Percentiles rank a stretch among this genome's conserved stretches.
These are phyloP conservation scores for Erysimum pusillum DNA, from an alignment of 441 rosid species.

Conservation along the genomic window DNA sequence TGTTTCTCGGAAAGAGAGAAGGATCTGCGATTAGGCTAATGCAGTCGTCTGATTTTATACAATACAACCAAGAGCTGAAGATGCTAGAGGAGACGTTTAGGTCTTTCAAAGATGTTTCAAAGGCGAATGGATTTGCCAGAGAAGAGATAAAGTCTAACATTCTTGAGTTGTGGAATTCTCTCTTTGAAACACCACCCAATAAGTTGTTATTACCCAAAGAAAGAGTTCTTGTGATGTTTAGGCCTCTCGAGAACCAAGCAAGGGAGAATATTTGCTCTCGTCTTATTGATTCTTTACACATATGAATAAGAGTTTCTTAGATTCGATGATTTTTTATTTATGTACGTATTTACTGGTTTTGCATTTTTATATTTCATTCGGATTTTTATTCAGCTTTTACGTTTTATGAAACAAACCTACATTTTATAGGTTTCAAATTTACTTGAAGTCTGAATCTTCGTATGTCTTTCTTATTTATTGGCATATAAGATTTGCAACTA, in stretches of 20 bases:
- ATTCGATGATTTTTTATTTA: too few species aligned
- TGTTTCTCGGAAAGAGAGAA: not conserved
- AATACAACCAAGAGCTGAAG: not conserved
- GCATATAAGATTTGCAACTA: too few species aligned
- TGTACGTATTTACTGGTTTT: too few species aligned
- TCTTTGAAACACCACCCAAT: not conserved
- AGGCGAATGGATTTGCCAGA: not conserved
- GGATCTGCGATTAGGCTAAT: not conserved
- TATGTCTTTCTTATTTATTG: too few species aligned
- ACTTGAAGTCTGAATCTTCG: too few species aligned
- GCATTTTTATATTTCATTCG: too few species aligned
- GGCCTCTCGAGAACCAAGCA: not conserved
- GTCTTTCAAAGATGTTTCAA: not conserved
- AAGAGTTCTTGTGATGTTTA: not conserved
- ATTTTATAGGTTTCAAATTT: too few species aligned
- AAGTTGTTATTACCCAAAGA: not conserved
- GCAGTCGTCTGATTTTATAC: not conserved
- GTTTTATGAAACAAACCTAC: too few species aligned
- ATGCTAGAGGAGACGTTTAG: not conserved
- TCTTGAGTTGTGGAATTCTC: not conserved
- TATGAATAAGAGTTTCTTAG: not conserved
- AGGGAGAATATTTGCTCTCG: not conserved
- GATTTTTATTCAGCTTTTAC: too few species aligned
- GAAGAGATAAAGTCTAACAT: not conserved
- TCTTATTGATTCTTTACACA: not conserved